Percentiles rank a stretch among this genome's conserved stretches.
phyloP scores from a whole-genome alignment of 768 basidiomycete species.

The Termitomyces heimii region DNA sequence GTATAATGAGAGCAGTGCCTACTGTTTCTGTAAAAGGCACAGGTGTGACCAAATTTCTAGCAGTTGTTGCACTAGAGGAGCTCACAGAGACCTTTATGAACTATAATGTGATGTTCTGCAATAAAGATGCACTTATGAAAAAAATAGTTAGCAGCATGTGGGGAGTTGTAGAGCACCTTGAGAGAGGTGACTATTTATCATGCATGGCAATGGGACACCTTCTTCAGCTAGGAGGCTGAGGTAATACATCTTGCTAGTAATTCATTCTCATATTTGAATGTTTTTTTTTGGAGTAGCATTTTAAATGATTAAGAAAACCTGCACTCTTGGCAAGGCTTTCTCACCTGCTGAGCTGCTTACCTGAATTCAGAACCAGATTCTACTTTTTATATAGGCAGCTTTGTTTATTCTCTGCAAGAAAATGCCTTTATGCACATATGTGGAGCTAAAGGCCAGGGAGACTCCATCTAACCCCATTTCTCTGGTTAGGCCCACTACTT shows the following conservation, averaged over 20 bases:
- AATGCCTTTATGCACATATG: too few relatives aligned
- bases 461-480: too few relatives aligned
- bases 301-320: too few relatives aligned
- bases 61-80: background rate
- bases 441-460: too few relatives aligned
- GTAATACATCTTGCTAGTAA: background rate
- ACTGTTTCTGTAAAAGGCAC: background rate
- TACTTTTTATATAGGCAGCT: too few relatives aligned
- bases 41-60: background rate
- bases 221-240: background rate
- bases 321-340: too few relatives aligned
- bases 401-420: too few relatives aligned
- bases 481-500: too few relatives aligned
- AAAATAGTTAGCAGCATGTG: background rate
- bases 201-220: background rate
- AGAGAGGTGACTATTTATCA: background rate
- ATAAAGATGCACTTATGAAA: background rate
- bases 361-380: too few relatives aligned
- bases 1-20: background rate
- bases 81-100: background rate
- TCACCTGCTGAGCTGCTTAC: too few relatives aligned
- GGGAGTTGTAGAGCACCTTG: background rate
- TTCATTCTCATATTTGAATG: background rate
- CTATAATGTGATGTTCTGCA: background rate
- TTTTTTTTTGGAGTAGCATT: too few relatives aligned